Conservation (phyloP, 139 green algal genomes). For the Ettlia oleoabundans region DNA sequence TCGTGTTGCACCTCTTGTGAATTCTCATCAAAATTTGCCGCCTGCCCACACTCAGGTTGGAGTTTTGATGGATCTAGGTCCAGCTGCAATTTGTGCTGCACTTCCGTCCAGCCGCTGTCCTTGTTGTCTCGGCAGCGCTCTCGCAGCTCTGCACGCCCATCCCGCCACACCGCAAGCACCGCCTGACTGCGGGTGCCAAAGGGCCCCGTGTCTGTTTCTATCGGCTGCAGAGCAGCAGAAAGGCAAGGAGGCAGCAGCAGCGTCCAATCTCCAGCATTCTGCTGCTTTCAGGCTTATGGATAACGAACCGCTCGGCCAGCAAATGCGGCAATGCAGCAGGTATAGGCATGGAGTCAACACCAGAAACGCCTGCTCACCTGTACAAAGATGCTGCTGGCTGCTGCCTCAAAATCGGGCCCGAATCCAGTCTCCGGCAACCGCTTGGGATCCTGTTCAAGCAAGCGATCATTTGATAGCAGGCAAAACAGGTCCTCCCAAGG, state of each 20-base stretch:
- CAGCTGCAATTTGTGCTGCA: slow-evolving; percentile 22
- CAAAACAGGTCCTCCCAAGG: slow-evolving; percentile 36
- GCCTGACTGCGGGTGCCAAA: slow-evolving; percentile 43
- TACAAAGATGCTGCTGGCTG: slow-evolving; percentile 15
- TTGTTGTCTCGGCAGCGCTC: slow-evolving; percentile 5
- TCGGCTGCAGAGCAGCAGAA: background rate
- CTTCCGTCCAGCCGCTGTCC: slow-evolving; percentile 20
- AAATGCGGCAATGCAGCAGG: background rate
- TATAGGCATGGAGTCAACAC: background rate
- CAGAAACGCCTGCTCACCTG: background rate
- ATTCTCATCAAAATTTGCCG: too few relatives aligned
- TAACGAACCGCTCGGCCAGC: background rate
- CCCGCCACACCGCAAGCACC: slow-evolving; percentile 28
- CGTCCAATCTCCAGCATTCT: background rate
- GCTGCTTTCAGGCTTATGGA: background rate
- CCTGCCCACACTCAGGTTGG: too few relatives aligned
- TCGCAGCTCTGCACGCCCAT: slow-evolving; percentile 36
- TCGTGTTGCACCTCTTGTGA: too few relatives aligned
- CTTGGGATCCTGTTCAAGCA: slow-evolving; percentile 3
- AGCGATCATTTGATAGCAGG: slow-evolving; percentile 23
- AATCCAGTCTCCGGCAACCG: slow-evolving; percentile 27
- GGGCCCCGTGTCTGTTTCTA: background rate
- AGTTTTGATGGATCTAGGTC: too few relatives aligned
- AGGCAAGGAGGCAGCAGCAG: too few relatives aligned
- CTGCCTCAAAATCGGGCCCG: slow-evolving; percentile 5